Conservation (phyloP, 306 rosid genomes). For the Fragaria ananassa region DNA sequence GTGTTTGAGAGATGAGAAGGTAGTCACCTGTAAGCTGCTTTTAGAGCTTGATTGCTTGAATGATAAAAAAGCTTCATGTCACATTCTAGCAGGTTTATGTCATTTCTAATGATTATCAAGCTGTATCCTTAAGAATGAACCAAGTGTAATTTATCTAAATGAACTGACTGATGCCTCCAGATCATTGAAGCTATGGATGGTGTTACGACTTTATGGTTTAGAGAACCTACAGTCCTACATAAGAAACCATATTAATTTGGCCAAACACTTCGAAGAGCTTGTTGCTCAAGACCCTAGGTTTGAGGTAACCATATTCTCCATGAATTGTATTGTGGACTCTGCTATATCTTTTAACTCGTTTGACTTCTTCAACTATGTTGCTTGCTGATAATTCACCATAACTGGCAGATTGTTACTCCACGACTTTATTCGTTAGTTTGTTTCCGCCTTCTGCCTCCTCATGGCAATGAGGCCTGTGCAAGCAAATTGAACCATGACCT, state of each 20-base stretch:
- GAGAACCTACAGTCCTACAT: conserved; percentile 66
- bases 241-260: conserved; percentile 72
- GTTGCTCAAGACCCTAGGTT: conserved; percentile 70
- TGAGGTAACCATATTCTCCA: conserved; percentile 46
- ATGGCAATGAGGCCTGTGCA: conserved; percentile 42
- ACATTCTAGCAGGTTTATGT: conserved; percentile 7
- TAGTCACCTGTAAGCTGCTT: background rate
- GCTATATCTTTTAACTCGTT: background rate
- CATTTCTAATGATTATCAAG: background rate
- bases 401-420: conserved; percentile 58
- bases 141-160: background rate
- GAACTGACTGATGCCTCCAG: conserved; percentile 36
- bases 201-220: conserved; percentile 78
- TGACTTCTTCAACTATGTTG: background rate
- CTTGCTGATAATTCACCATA: conserved; percentile 10
- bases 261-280: conserved; percentile 62
- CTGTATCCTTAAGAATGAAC: background rate
- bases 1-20: background rate
- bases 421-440: conserved; percentile 79
- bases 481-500: conserved; percentile 59
- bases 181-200: conserved; percentile 93
- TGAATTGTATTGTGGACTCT: background rate
- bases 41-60: background rate
- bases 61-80: background rate
- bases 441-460: conserved; percentile 65